Conservation (phyloP, 805 yeast species). For the Wickerhamomyces bovis region DNA sequence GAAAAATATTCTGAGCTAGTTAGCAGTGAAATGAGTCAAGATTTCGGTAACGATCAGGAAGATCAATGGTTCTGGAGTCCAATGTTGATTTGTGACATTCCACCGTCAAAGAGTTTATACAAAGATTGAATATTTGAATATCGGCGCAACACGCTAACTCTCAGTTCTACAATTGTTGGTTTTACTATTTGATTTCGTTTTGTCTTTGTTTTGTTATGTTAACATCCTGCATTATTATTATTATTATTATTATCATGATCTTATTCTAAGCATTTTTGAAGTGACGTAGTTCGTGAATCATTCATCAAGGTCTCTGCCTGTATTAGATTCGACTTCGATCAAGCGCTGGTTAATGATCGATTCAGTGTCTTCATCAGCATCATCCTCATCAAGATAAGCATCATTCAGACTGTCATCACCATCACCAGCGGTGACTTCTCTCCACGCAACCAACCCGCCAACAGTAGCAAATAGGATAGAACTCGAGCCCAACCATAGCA, state of each 20-base stretch:
- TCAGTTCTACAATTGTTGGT: background rate
- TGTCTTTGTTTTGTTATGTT: background rate
- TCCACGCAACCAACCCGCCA: slow-evolving; percentile 11
- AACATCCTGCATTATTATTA: background rate
- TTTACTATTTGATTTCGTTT: background rate
- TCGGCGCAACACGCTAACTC: background rate
- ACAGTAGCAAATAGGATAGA: slow-evolving; percentile 12
- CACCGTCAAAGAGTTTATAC: slow-evolving; percentile 7
- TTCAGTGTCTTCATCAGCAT: background rate
- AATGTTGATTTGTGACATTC: slow-evolving; percentile 11
- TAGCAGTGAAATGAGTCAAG: background rate
- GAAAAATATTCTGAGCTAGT: slow-evolving; percentile 21
- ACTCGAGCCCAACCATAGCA: slow-evolving; percentile 17
- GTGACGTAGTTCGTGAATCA: background rate
- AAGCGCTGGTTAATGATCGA: background rate
- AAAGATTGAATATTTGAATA: background rate
- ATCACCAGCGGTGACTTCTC: slow-evolving; percentile 6
- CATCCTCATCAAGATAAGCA: slow-evolving; percentile 1
- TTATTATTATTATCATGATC: background rate
- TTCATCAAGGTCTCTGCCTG: background rate
- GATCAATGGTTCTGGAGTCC: slow-evolving; percentile 12
- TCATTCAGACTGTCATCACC: background rate
- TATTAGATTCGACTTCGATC: background rate
- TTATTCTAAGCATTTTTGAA: background rate
- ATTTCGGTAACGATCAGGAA: slow-evolving; percentile 4